phyloP scores from a whole-genome alignment of 2,329 filamentous ascomycete species.

The Bipolaris zeicola region DNA sequence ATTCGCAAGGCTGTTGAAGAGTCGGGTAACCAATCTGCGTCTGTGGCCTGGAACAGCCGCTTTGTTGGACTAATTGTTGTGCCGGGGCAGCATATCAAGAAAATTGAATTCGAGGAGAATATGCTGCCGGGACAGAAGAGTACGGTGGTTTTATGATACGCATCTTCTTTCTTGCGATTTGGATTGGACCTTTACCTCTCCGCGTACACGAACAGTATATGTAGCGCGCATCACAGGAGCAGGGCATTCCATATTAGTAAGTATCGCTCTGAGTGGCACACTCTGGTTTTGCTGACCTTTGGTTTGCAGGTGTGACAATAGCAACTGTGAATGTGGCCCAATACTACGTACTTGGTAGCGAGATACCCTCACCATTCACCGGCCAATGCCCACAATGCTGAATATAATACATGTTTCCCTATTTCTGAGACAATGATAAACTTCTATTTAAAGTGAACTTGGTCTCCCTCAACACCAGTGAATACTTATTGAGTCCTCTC shows the following conservation, averaged over 20 bases:
- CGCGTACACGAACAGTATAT: background rate
- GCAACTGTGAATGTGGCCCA: background rate
- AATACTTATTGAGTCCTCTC: background rate
- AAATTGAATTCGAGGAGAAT: slow-evolving; percentile 82
- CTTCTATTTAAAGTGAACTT: background rate
- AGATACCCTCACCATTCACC: background rate
- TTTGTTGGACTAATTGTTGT: slow-evolving; percentile 90
- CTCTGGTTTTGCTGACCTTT: background rate
- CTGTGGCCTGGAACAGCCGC: slow-evolving; percentile 77
- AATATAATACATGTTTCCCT: background rate
- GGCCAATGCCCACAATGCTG: background rate
- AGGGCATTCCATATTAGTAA: background rate
- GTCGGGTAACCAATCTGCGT: slow-evolving; percentile 52
- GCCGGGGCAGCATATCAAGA: slow-evolving; percentile 81
- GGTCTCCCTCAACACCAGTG: background rate
- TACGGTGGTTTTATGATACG: slow-evolving; percentile 27
- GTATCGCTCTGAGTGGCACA: background rate
- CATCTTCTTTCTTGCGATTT: background rate
- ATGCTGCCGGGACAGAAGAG: slow-evolving; percentile 31
- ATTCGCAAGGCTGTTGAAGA: slow-evolving; percentile 45
- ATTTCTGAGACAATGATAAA: too few relatives aligned
- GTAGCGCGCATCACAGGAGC: background rate
- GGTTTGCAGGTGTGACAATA: slow-evolving; percentile 1
- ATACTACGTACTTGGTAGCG: slow-evolving; percentile 1
- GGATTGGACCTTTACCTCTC: background rate